phyloP scores from a whole-genome alignment of 2,329 filamentous ascomycete species.

The Hysterium pulicare region DNA sequence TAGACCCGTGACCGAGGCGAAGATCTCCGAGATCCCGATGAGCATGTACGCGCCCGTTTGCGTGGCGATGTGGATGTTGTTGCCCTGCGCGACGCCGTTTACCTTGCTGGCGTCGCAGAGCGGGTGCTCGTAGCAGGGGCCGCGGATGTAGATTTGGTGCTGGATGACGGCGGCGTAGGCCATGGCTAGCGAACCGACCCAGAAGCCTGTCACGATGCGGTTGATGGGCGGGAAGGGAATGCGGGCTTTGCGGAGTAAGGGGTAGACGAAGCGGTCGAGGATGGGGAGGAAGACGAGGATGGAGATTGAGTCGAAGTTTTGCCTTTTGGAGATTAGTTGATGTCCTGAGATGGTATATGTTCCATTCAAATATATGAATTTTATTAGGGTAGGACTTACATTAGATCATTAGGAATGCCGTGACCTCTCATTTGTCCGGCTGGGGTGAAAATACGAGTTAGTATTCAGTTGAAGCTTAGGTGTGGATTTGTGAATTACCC shows the following conservation, averaged over 20 bases:
- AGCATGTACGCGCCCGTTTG: conserved; percentile 48
- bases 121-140: conserved; percentile 50
- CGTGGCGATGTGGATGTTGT: conserved; percentile 44
- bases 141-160: conserved; percentile 54
- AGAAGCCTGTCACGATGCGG: conserved; percentile 52
- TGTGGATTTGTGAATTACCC: conserved; percentile 2
- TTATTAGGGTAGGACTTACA: no score
- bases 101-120: conserved; percentile 30
- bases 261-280: conserved; percentile 43
- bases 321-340: no score
- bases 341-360: no score
- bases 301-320: conserved; percentile 46
- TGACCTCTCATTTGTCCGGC: conserved; percentile 43
- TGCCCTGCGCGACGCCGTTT: conserved; percentile 25
- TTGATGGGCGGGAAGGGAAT: conserved; percentile 52
- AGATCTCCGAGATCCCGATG: conserved; percentile 48
- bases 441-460: conserved; percentile 10
- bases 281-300: conserved; percentile 48
- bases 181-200: conserved; percentile 52
- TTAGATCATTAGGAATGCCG: conserved; percentile 47
- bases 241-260: conserved; percentile 38
- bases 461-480: background rate
- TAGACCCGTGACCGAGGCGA: conserved; percentile 46
- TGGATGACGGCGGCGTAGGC: conserved; percentile 57
- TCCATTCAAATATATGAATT: no score